phyloP scores from a whole-genome alignment of 306 rosid species.

The Cercis canadensis region DNA sequence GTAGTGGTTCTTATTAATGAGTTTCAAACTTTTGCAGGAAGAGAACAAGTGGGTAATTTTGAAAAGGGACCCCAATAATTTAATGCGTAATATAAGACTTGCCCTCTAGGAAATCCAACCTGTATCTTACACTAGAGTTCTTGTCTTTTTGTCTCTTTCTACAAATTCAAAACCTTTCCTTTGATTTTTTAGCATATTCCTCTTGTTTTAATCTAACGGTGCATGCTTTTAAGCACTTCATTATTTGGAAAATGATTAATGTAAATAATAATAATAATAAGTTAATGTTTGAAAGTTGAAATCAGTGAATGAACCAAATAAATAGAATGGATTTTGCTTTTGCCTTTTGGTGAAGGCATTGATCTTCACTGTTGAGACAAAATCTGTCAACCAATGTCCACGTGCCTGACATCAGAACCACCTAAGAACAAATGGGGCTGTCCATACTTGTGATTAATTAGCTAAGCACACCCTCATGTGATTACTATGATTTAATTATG shows the following conservation, averaged over 20 bases:
- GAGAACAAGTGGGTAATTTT: constrained; percentile 67
- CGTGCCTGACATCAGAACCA: constrained; percentile 60
- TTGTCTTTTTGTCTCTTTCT: constrained; percentile 61
- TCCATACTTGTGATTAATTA: constrained; percentile 2
- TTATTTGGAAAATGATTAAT: constrained; percentile 1
- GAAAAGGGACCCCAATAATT: constrained; percentile 30
- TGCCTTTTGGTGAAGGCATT: constrained; percentile 21
- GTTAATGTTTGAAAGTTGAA: constrained; percentile 9
- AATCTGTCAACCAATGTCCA: constrained; percentile 40
- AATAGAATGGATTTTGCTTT: constrained; percentile 28
- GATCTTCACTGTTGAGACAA: constrained; percentile 18
- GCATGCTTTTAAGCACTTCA: constrained; percentile 36
- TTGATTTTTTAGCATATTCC: constrained; percentile 37
- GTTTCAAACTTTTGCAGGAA: constrained; percentile 50
- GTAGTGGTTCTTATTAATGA: constrained; percentile 44
- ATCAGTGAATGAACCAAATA: constrained; percentile 10
- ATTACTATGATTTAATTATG: not conserved
- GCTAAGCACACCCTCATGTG: not conserved
- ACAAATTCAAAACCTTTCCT: constrained; percentile 59
- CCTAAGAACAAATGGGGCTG: constrained; percentile 32
- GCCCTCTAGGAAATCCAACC: constrained; percentile 65
- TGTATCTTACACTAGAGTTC: constrained; percentile 39
- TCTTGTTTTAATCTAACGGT: constrained; percentile 41
- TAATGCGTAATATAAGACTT: constrained; percentile 22
- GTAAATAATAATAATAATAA: not conserved